phyloP scores from a whole-genome alignment of 257 asterid genomes.

The Linderniella brevidens region DNA sequence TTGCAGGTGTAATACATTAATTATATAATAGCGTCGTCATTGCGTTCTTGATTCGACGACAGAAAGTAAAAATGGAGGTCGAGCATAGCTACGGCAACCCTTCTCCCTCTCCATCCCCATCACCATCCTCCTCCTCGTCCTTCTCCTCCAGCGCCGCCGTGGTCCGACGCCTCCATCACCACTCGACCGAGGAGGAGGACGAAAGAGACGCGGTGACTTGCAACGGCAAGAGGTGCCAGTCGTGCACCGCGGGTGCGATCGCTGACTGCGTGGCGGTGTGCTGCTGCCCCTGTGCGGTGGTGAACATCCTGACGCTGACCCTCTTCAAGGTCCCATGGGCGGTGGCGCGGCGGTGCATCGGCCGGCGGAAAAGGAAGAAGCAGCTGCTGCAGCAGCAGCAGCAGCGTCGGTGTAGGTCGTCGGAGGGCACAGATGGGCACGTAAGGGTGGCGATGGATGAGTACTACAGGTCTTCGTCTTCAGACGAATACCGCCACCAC shows the following conservation, averaged over 20 bases:
- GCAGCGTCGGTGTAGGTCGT: conserved; percentile 12
- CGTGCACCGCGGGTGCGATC: conserved; percentile 74
- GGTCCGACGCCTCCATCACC: conserved; percentile 13
- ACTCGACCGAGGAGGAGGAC: conserved; percentile 19
- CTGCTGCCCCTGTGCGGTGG: conserved; percentile 89
- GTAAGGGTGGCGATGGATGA: conserved; percentile 13
- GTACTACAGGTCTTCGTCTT: conserved; percentile 18
- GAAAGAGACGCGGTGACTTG: conserved; percentile 32
- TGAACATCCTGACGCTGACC: conserved; percentile 46
- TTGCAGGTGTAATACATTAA: too few species aligned
- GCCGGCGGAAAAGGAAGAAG: conserved; percentile 17
- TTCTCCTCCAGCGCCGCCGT: conserved; percentile 6
- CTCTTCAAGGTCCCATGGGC: conserved; percentile 68
- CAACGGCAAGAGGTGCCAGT: conserved; percentile 55
- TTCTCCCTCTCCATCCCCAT: conserved; percentile 19
- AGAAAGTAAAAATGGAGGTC: too few species aligned
- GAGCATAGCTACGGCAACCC: conserved; percentile 9
- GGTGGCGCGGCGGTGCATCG: conserved; percentile 47
- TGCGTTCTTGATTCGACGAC: too few species aligned
- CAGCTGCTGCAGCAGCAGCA: conserved; percentile 17
- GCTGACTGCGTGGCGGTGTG: conserved; percentile 94
- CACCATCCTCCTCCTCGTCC: conserved; percentile 9
- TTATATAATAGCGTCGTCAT: too few species aligned
- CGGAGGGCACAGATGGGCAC: conserved; percentile 14
- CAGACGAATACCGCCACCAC: too few species aligned